Conservation (phyloP, 257 asterid species). For the Nicotiana attenuata region DNA sequence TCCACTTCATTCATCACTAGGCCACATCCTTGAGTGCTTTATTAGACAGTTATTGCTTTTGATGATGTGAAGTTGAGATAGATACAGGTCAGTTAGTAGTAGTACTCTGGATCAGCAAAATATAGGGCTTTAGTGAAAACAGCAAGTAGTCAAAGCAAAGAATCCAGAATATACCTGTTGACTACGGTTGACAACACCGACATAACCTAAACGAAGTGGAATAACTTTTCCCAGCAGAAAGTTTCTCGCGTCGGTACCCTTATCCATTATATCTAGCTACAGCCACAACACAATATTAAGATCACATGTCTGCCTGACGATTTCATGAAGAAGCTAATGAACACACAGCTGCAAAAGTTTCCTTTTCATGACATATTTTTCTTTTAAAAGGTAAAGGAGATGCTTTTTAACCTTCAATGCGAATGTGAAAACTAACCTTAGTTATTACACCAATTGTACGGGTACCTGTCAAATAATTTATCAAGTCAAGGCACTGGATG, state of each 20-base stretch:
- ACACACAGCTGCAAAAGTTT: background rate
- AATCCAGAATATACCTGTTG: slow-evolving; percentile 63
- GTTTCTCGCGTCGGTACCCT: slow-evolving; percentile 92
- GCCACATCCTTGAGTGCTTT: no score
- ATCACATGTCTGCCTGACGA: background rate
- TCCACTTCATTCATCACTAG: no score
- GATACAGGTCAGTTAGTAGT: background rate
- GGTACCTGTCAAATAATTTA: slow-evolving; percentile 49
- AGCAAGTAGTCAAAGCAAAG: background rate
- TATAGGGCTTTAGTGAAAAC: background rate
- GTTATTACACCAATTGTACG: slow-evolving; percentile 96
- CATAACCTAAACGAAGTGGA: slow-evolving; percentile 93
- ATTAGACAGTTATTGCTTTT: background rate
- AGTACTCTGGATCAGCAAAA: background rate
- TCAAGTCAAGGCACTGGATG: background rate
- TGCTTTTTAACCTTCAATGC: background rate
- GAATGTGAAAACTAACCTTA: slow-evolving; percentile 43
- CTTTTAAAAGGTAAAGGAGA: background rate
- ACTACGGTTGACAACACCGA: slow-evolving; percentile 93
- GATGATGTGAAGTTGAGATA: background rate
- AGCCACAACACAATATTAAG: slow-evolving; percentile 21
- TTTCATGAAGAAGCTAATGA: background rate
- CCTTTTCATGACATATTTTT: background rate
- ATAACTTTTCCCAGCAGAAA: slow-evolving; percentile 91
- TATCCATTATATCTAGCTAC: slow-evolving; percentile 98